Evolutionary conservation across 768 basidiomycete species (phyloP).

Genomic region (Kwoniella botswanensis): DNA sequence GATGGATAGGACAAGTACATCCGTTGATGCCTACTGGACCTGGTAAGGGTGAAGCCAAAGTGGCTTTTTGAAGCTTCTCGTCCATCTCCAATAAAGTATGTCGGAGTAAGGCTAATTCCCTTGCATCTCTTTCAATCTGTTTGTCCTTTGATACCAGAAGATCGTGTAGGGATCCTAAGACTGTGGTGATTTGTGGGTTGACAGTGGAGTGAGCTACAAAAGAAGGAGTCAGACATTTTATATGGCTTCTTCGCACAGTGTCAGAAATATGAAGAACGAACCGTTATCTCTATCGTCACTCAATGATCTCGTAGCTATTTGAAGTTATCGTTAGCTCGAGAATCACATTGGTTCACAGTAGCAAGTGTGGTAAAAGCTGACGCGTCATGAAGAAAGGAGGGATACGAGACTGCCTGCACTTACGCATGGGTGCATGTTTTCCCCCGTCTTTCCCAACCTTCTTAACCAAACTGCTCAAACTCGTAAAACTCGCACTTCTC

Average conservation of each 20-base stretch:
- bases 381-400: background rate
- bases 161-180: conserved; percentile 47
- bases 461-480: conserved; percentile 40
- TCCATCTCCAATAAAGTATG: conserved; percentile 50
- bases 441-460: conserved; percentile 23
- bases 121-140: conserved; percentile 51
- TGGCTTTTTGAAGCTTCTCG: conserved; percentile 41
- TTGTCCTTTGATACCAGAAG: conserved; percentile 47
- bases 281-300: conserved; percentile 24
- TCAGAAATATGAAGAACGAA: background rate
- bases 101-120: conserved; percentile 46
- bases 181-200: conserved; percentile 42
- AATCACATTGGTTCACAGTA: no score
- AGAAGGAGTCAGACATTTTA: no score
- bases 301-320: conserved; percentile 9
- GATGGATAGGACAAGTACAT: conserved; percentile 29
- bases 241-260: background rate
- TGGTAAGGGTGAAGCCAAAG: conserved; percentile 21
- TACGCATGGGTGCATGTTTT: conserved; percentile 13
- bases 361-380: no score
- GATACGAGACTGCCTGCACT: background rate
- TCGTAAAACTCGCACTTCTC: conserved; percentile 46
- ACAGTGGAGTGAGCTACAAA: conserved; percentile 16
- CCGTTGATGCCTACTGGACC: conserved; percentile 26
- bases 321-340: background rate